Evolutionary conservation across 257 asterid genomes (phyloP).

Genomic region (Capsicum baccatum): DNA sequence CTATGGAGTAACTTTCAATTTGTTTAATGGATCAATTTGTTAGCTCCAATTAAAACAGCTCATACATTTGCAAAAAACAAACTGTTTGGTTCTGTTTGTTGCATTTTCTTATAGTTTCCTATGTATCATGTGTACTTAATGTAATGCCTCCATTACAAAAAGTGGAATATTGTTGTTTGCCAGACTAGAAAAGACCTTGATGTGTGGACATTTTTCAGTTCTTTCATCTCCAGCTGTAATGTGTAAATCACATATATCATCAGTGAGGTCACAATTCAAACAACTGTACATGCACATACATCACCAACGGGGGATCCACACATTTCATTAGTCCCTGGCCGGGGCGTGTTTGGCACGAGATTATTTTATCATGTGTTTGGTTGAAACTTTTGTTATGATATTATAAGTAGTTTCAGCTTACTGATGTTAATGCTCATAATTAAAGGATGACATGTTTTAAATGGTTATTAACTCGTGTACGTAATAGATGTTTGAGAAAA

Average conservation of each 20-base stretch:
- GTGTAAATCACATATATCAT: constrained; percentile 5
- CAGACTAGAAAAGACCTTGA: neutral
- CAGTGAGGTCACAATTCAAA: neutral
- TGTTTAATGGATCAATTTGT: neutral
- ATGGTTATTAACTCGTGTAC: neutral
- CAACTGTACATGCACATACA: neutral
- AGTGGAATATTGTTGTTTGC: neutral
- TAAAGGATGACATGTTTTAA: neutral
- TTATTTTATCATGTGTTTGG: neutral
- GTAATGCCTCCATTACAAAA: neutral
- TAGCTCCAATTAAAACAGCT: constrained; percentile 15
- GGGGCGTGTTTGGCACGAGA: neutral
- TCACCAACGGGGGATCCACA: neutral
- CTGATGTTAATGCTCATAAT: neutral
- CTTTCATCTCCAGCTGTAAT: constrained; percentile 22
- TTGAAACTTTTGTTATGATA: neutral
- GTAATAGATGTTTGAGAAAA: too few relatives aligned
- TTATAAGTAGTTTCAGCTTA: neutral
- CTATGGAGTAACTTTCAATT: neutral
- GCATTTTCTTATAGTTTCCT: neutral
- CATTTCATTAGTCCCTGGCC: neutral
- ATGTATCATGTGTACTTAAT: neutral
- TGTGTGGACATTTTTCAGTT: constrained; percentile 12
- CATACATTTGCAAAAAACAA: neutral
- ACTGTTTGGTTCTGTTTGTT: constrained; percentile 10